Percentiles rank a stretch among this genome's conserved stretches.
Conservation (phyloP, 2,329 filamentous ascomycete genomes). For the Periconia sp. region DNA sequence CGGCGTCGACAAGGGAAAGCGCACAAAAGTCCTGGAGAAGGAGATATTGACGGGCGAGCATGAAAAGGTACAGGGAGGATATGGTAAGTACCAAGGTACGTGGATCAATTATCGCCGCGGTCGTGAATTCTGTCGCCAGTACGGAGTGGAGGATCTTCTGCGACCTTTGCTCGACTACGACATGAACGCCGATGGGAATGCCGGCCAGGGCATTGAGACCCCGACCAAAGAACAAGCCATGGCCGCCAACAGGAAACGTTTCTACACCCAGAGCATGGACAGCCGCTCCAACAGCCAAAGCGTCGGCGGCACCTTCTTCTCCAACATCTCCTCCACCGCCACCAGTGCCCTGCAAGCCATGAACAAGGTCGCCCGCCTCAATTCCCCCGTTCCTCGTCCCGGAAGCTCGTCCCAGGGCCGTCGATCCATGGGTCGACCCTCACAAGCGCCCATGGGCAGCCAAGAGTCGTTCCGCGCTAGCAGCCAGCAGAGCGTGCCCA, state of each 20-base stretch:
- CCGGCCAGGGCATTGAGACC: conserved; percentile 80
- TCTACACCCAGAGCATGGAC: conserved; percentile 79
- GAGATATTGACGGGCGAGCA: conserved; percentile 95
- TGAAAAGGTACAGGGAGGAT: conserved; percentile 97
- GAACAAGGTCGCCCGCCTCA: conserved; percentile 86
- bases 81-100: conserved; percentile 98
- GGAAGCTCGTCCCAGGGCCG: conserved; percentile 65
- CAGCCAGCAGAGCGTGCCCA: conserved; percentile 77
- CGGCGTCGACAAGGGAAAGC: conserved; percentile 94
- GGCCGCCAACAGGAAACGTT: conserved; percentile 85
- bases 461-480: conserved; percentile 69
- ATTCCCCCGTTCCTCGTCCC: conserved; percentile 75
- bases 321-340: conserved; percentile 91
- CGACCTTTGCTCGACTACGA: conserved; percentile 78
- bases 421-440: conserved; percentile 69
- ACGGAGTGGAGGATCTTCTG: conserved; percentile 74
- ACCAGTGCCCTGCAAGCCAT: conserved; percentile 93
- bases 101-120: conserved; percentile 96
- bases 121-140: conserved; percentile 83
- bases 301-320: conserved; percentile 87
- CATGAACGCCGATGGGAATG: conserved; percentile 71
- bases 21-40: conserved; percentile 96
- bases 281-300: conserved; percentile 63
- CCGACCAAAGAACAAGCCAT: conserved; percentile 98
- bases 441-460: conserved; percentile 64